Base-by-base conservation (phyloP, 1,284 basidiomycete genomes). In the Phlebopus sp. region DNA sequence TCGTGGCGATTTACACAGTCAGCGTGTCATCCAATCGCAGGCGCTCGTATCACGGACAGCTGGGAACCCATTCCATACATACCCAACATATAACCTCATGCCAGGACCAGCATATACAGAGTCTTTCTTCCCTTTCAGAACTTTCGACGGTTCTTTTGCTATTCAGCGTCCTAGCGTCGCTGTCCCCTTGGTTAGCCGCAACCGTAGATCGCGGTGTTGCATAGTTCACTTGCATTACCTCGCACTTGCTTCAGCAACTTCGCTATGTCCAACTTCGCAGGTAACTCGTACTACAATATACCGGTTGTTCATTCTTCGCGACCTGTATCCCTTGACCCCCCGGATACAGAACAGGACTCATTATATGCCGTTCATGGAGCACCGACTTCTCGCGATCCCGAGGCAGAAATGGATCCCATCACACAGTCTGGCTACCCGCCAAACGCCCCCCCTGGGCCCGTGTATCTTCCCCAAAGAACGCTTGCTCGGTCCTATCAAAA, bases 401-500 rank as follows among this genome's bases (percentile, higher is more conserved):
- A 50, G 17, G 40, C 35, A 44, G 60, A 62, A 15, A 38, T 50
- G 36, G 58, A 62, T 46, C 9, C 19, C 23, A 25, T 42, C 19
- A 42, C 43, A 39, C 36, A 59, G 25, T 13, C 50, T 23, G 49
- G 36, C 25, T 42, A 42, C 46, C 32, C 39, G 38, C 64, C 44
- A 53, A 54, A 35, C 47, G 41, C 49, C 39, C 43, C 57, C 13
- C 52, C 61, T 29, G 73, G 69, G 29, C 59, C 57, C 39, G 60
- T 59, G 37, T 54, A 71, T 40, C 75, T 71, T 27, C 66, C 73
- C 54, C 74, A 75, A 32, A 75, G 68, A 56, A 67, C 68, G 3
- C 74, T 82, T 10, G 73, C 78, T 0, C 69, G 88, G 19, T 67
- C 76, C 7, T 87, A 88, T 62, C 73, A 81, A 51, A 73, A 69